Base-by-base conservation (phyloP, 73 alveolate species). In the Effrenium voratum region DNA sequence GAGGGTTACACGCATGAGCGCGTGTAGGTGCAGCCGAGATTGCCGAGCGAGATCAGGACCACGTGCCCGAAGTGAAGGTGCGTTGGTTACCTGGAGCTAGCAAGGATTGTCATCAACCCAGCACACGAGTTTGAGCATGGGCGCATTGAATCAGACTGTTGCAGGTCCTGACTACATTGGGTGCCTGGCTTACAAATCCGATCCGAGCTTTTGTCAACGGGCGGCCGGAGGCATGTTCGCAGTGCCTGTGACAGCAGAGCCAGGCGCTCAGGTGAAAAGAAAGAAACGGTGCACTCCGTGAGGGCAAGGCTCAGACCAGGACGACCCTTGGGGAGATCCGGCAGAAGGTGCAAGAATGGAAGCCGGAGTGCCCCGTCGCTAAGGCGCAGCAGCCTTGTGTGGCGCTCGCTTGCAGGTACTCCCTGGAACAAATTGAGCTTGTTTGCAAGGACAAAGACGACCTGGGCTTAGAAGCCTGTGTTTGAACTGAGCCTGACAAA, bases 1-100 rank as follows among this genome's bases (percentile, higher is more conserved):
- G 26, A 52, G 63, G 63, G 26, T 52, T 12, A 52, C 19, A 8
- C 34, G 15, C 88, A 45, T 30, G 59, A 68, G 12, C 12, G 16
- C 40, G 36, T 75, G 60, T 72, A 87, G 95, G 98, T 49, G 98
- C 98, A 15, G 98, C 98, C 43, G 98, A 91, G n/a, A 91, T 91
- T 91, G 98, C 98, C 19, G 98, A 91, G 90, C 98, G 98, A 50
- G 98, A 91, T 73, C 98, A 91, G 80, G 98, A 91, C 50, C 98
- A 91, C 38, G 98, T 91, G 52, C 98, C 98, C 3, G 98, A 91
- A 38, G 98, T 91, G 44, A 91, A 91, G 98, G 98, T 90, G 13
- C 79, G 34, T 22, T 36, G 5, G 22, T 41, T 5, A 10, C 46
- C 5, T 50, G 32, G 49, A 13, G 1, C 45, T 28, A 6, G 49